A percentile compares a stretch with the other conserved stretches of the same genome.
These are phyloP conservation scores for Aspergillus coremiiformis DNA, from an alignment of 495 filamentous ascomycete species.

Conservation along the genomic window DNA sequence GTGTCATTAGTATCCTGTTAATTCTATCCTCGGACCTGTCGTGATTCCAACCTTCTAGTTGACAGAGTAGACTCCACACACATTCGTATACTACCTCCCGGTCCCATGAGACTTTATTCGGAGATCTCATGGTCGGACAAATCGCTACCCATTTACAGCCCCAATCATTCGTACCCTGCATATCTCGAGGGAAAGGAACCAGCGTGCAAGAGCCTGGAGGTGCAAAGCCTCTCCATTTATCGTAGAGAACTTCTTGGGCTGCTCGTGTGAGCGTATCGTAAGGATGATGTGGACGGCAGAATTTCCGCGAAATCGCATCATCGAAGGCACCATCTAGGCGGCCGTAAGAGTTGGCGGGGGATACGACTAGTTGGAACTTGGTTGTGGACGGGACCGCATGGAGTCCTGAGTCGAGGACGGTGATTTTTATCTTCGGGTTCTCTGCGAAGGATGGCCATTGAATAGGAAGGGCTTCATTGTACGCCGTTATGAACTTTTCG, in stretches of 20 bases:
- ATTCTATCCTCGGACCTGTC: slow-evolving; percentile 21
- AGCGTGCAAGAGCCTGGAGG: slow-evolving; percentile 44
- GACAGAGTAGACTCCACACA: slow-evolving; percentile 43
- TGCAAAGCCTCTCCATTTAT: slow-evolving; percentile 40
- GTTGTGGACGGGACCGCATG: slow-evolving; percentile 2
- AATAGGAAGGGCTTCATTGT: slow-evolving; percentile 6
- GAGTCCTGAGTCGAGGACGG: slow-evolving; percentile 1
- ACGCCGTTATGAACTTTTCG: slow-evolving; percentile 6
- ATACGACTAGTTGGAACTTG: slow-evolving; percentile 42
- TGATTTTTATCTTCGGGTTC: slow-evolving; percentile 5
- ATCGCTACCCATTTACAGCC: slow-evolving; percentile 38
- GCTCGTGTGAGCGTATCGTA: slow-evolving; percentile 40
- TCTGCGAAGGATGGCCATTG: slow-evolving; percentile 1
- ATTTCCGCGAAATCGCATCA: slow-evolving; percentile 43
- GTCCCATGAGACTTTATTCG: slow-evolving; percentile 36
- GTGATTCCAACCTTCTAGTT: slow-evolving; percentile 40
- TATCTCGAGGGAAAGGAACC: slow-evolving; percentile 29
- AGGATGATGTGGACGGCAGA: slow-evolving; percentile 32
- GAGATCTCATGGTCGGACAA: slow-evolving; percentile 46
- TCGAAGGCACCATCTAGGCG: slow-evolving; percentile 48
- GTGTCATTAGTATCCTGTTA: slow-evolving; percentile 39
- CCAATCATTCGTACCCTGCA: slow-evolving; percentile 24
- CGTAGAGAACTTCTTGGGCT: slow-evolving; percentile 36
- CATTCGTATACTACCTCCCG: slow-evolving; percentile 49
- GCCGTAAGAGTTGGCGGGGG: slow-evolving; percentile 47